A percentile compares a stretch with the other conserved stretches of the same genome.
Evolutionary conservation across 306 rosid species (phyloP).

Genomic region (Dryas octopetala): DNA sequence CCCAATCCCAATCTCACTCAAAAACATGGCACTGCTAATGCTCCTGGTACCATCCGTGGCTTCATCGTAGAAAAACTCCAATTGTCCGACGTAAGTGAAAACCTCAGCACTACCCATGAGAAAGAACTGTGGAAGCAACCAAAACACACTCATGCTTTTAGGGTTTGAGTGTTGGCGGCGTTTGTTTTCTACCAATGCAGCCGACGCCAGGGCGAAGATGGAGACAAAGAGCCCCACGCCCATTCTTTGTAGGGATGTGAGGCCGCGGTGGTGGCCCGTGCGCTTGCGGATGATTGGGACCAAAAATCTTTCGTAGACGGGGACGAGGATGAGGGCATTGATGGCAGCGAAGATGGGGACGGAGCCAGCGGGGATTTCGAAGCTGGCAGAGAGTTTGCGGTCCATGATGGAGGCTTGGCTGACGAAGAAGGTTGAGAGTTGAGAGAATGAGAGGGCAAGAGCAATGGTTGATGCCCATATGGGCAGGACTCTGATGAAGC

Average conservation of each 20-base stretch:
- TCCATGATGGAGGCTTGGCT: slow-evolving; percentile 49
- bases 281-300: slow-evolving; percentile 46
- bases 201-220: slow-evolving; percentile 43
- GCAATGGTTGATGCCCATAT: slow-evolving; percentile 54
- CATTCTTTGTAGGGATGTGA: slow-evolving; percentile 58
- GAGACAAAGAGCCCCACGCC: slow-evolving; percentile 58
- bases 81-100: slow-evolving; percentile 64
- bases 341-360: slow-evolving; percentile 43
- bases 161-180: slow-evolving; percentile 33
- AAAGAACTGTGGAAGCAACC: slow-evolving; percentile 64
- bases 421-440: slow-evolving; percentile 57
- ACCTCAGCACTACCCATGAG: slow-evolving; percentile 57
- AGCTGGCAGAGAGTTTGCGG: slow-evolving; percentile 36
- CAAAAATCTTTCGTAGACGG: slow-evolving; percentile 49
- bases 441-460: slow-evolving; percentile 49
- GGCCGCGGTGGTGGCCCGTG: slow-evolving; percentile 59
- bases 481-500: slow-evolving; percentile 47
- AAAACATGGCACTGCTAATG: slow-evolving; percentile 53
- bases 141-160: slow-evolving; percentile 46
- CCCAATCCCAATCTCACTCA: slow-evolving; percentile 54
- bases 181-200: slow-evolving; percentile 46
- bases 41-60: slow-evolving; percentile 66
- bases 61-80: slow-evolving; percentile 67
- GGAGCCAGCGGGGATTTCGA: slow-evolving; percentile 53
- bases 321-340: slow-evolving; percentile 50